phyloP scores from a whole-genome alignment of 805 yeast species.

The Starmera caribaea region DNA sequence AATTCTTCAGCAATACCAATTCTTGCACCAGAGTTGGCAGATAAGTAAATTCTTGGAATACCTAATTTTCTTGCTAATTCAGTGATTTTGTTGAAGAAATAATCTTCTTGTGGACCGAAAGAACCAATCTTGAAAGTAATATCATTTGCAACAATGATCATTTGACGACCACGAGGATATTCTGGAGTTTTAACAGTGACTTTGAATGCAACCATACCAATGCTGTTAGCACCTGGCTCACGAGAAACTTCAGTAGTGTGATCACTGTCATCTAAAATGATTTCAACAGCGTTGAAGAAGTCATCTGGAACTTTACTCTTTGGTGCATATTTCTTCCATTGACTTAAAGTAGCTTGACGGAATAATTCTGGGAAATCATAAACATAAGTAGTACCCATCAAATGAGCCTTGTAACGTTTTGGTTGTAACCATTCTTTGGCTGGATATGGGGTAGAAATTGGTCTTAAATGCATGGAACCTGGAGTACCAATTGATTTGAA shows the following conservation, averaged over 20 bases:
- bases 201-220: slow-evolving; percentile 98
- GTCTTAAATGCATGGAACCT: slow-evolving; percentile 95
- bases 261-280: slow-evolving; percentile 72
- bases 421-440: slow-evolving; percentile 98
- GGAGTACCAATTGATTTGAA: slow-evolving; percentile 93
- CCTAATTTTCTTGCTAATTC: slow-evolving; percentile 86
- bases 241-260: slow-evolving; percentile 81
- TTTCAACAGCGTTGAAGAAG: slow-evolving; percentile 68
- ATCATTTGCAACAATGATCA: slow-evolving; percentile 91
- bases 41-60: slow-evolving; percentile 88
- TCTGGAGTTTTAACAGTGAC: slow-evolving; percentile 90
- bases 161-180: slow-evolving; percentile 92
- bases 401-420: slow-evolving; percentile 95
- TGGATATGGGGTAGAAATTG: slow-evolving; percentile 93
- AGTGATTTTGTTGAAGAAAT: slow-evolving; percentile 85
- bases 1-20: slow-evolving; percentile 97
- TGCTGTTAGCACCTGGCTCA: slow-evolving; percentile 91
- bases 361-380: slow-evolving; percentile 98
- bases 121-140: slow-evolving; percentile 98
- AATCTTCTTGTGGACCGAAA: slow-evolving; percentile 94
- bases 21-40: slow-evolving; percentile 99
- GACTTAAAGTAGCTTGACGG: slow-evolving; percentile 80
- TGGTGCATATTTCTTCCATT: slow-evolving; percentile 68
- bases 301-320: slow-evolving; percentile 61
- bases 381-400: slow-evolving; percentile 96